A percentile compares a stretch with the other conserved stretches of the same genome.
These are phyloP conservation scores for Gaeumannomyces sp. DNA, from an alignment of 2,329 filamentous ascomycete genomes.

Conservation along the genomic window DNA sequence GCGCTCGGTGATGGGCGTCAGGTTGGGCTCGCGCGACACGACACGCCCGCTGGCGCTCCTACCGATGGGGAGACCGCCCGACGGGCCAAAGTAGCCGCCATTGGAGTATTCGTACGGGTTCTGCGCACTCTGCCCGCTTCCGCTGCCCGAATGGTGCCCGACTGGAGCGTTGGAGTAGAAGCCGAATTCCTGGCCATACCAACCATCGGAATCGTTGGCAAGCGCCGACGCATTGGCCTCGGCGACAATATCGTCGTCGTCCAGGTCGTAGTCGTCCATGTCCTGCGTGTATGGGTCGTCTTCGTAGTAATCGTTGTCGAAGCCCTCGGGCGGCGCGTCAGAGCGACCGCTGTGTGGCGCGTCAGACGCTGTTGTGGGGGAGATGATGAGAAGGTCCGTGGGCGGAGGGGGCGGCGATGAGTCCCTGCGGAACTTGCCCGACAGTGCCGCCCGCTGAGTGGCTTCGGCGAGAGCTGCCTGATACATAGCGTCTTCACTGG, in stretches of 20 bases:
- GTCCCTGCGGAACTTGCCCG: constrained; percentile 66
- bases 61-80: constrained; percentile 47
- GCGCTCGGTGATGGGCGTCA: constrained; percentile 93
- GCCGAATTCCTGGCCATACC: constrained; percentile 94
- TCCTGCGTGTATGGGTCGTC: constrained; percentile 49
- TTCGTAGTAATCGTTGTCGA: constrained; percentile 51
- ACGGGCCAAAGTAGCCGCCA: constrained; percentile 84
- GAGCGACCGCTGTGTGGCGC: constrained; percentile 18
- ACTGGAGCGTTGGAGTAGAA: constrained; percentile 69
- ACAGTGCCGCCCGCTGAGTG: constrained; percentile 67
- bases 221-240: constrained; percentile 91
- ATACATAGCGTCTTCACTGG: constrained; percentile 48
- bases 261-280: constrained; percentile 59
- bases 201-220: constrained; percentile 85
- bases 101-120: constrained; percentile 57
- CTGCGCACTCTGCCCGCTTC: constrained; percentile 21
- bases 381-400: constrained; percentile 28
- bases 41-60: constrained; percentile 68
- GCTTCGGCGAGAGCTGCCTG: constrained; percentile 81
- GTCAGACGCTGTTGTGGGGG: constrained; percentile 23
- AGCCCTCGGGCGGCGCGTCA: constrained; percentile 20
- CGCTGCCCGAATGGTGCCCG: constrained; percentile 21
- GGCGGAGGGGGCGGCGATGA: constrained; percentile 33
- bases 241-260: constrained; percentile 87
- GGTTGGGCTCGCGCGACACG: constrained; percentile 76